phyloP scores from a whole-genome alignment of 257 asterid species.

The Nicotiana undulata region DNA sequence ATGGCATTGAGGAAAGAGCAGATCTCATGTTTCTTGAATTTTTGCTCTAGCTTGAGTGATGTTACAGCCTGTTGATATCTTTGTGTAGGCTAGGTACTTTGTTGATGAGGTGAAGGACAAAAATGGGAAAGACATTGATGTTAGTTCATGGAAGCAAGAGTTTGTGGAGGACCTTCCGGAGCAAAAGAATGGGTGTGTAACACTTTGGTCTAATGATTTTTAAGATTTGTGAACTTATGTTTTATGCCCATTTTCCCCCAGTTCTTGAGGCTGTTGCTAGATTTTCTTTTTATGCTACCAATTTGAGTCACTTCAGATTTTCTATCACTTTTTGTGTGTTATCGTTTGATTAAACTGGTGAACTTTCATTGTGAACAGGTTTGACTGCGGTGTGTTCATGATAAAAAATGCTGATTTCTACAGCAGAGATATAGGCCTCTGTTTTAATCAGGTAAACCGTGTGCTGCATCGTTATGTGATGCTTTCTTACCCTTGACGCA shows the following conservation, averaged over 20 bases:
- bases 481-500: background rate
- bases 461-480: background rate
- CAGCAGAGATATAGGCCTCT: conserved; percentile 72
- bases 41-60: background rate
- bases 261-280: background rate
- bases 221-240: background rate
- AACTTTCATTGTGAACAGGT: conserved; percentile 34
- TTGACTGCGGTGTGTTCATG: conserved; percentile 92
- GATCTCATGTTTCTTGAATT: background rate
- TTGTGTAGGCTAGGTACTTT: conserved; percentile 61
- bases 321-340: background rate
- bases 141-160: conserved; percentile 68
- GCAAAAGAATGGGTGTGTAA: conserved; percentile 64
- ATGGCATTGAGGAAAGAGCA: background rate
- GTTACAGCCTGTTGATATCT: background rate
- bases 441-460: conserved; percentile 64
- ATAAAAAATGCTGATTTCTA: conserved; percentile 84
- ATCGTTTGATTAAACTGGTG: background rate
- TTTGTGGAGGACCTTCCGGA: conserved; percentile 64
- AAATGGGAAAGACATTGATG: conserved; percentile 52
- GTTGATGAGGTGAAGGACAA: conserved; percentile 94
- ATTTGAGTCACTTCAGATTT: background rate
- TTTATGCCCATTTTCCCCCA: background rate
- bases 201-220: background rate
- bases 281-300: background rate